These are phyloP conservation scores for Oryza meyeriana DNA, from an alignment of 176 grass and related monocot genomes.

Conservation along the genomic window DNA sequence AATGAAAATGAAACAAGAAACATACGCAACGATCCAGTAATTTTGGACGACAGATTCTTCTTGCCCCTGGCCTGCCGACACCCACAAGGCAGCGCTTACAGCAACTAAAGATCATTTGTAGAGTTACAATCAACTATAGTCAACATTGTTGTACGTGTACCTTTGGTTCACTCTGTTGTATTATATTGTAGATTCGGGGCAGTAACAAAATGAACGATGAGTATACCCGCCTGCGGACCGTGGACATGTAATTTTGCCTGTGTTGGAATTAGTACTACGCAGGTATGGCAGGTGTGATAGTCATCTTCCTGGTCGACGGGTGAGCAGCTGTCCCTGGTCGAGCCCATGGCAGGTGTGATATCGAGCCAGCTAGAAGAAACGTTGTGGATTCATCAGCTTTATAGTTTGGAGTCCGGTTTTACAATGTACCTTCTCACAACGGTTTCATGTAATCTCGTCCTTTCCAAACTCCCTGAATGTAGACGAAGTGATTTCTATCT, in stretches of 20 bases:
- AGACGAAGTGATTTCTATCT: too few species aligned
- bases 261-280: background rate
- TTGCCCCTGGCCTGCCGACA: background rate
- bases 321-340: too few species aligned
- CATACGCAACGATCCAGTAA: constrained; percentile 65
- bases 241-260: background rate
- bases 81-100: background rate
- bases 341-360: too few species aligned
- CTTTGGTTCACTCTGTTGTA: background rate
- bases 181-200: constrained; percentile 26
- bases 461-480: too few species aligned
- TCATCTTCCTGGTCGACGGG: too few species aligned
- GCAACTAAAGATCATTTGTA: background rate
- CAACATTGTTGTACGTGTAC: constrained; percentile 15
- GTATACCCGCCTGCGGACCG: background rate
- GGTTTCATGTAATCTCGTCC: too few species aligned
- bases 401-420: too few species aligned
- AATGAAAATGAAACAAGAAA: constrained; percentile 99
- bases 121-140: background rate
- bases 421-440: too few species aligned
- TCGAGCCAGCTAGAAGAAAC: too few species aligned
- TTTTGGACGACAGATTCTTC: background rate
- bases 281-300: too few species aligned
- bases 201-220: background rate
- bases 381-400: background rate